Evolutionary conservation across 768 basidiomycete genomes (phyloP).

Genomic region (Hemileccinum impolitum): DNA sequence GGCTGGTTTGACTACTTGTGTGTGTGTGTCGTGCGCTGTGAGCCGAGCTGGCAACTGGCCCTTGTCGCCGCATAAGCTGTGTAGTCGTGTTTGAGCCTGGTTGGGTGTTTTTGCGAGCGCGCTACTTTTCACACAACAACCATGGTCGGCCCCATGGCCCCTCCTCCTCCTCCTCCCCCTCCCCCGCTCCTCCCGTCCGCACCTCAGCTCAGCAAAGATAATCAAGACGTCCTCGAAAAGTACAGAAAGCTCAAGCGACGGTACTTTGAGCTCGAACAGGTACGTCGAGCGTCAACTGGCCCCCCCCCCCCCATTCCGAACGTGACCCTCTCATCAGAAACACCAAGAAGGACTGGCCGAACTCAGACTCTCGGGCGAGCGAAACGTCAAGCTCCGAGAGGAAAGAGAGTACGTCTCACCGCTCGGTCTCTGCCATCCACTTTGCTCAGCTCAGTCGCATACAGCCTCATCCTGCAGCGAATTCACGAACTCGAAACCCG

Average conservation of each 20-base stretch:
- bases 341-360: constrained; percentile 57
- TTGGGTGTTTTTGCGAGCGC: constrained; percentile 25
- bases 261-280: constrained; percentile 69
- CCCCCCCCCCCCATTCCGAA: no score
- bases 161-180: constrained; percentile 36
- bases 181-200: constrained; percentile 26
- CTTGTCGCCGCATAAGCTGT: constrained; percentile 19
- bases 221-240: constrained; percentile 54
- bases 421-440: neutral
- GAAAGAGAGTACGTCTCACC: constrained; percentile 54
- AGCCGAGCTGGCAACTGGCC: constrained; percentile 10
- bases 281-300: constrained; percentile 31
- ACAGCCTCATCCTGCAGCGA: constrained; percentile 54
- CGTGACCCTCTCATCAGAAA: constrained; percentile 38
- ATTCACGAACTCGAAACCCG: constrained; percentile 58
- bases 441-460: neutral
- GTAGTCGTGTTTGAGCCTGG: constrained; percentile 35
- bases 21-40: neutral
- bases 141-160: constrained; percentile 49
- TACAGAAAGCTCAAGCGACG: constrained; percentile 63
- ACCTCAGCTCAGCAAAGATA: constrained; percentile 34
- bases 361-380: constrained; percentile 57
- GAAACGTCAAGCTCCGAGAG: constrained; percentile 56
- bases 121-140: constrained; percentile 28
- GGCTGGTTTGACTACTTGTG: neutral